Evolutionary conservation across 2,329 filamentous ascomycete species (phyloP).

Genomic region (Pseudophaeomoniella oleicola): DNA sequence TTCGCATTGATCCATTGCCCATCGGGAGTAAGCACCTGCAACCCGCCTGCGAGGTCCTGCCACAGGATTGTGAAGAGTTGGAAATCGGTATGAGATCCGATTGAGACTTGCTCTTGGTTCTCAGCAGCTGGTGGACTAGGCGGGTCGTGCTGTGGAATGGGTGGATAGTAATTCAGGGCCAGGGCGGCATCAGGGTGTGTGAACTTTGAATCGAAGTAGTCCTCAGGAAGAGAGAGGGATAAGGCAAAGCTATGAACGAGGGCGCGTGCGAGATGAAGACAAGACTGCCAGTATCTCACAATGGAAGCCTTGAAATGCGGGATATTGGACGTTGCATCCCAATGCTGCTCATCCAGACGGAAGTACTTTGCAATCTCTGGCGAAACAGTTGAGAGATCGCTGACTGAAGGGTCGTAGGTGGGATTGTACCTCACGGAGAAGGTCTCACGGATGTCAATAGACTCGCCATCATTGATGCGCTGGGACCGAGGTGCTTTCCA

Average conservation of each 20-base stretch:
- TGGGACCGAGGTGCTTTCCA: conserved; percentile 2
- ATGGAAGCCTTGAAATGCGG: conserved; percentile 1
- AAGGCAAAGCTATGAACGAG: conserved; percentile 8
- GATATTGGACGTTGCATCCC: neutral
- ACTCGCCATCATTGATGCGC: conserved; percentile 3
- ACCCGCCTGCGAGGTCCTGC: conserved; percentile 27
- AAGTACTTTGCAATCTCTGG: neutral
- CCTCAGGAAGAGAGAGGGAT: conserved; percentile 5
- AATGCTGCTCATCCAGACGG: neutral
- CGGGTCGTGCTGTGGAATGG: too few relatives aligned
- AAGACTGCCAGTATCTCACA: neutral
- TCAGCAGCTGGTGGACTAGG: neutral
- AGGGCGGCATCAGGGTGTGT: conserved; percentile 9
- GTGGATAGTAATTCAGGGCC: conserved; percentile 7
- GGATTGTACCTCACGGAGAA: conserved; percentile 3
- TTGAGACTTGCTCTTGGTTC: conserved; percentile 22
- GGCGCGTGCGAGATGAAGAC: conserved; percentile 4
- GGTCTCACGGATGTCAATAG: conserved; percentile 2
- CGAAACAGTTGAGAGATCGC: neutral
- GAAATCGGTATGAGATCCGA: conserved; percentile 35
- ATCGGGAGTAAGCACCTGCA: conserved; percentile 31
- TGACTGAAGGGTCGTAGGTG: neutral
- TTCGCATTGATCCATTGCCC: conserved; percentile 30
- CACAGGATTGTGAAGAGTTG: conserved; percentile 34
- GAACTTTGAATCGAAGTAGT: conserved; percentile 15